Evolutionary conservation across 164 flowering plant species (phyloP).

Genomic region (Taxillus chinensis): DNA sequence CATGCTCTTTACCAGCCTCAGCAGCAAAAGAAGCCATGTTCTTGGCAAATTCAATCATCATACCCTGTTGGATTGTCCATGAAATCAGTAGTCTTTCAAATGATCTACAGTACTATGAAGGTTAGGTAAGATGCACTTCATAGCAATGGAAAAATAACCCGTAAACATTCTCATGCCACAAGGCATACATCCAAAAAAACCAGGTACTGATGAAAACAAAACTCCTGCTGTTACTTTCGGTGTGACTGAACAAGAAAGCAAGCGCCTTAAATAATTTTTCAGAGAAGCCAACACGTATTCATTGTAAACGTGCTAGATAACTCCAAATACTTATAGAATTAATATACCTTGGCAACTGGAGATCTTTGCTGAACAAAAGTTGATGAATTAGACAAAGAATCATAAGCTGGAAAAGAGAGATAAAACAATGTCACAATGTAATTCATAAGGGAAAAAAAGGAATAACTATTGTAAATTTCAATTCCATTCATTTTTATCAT

Average conservation of each 20-base stretch:
- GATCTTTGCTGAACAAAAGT: constrained; percentile 79
- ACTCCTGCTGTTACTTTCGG: too few relatives aligned
- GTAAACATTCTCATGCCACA: background rate
- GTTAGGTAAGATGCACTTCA: background rate
- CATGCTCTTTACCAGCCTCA: constrained; percentile 67
- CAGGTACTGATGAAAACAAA: background rate
- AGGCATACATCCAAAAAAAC: background rate
- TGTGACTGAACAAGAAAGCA: too few relatives aligned
- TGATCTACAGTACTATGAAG: background rate
- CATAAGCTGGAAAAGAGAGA: constrained; percentile 49
- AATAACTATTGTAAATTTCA: too few relatives aligned
- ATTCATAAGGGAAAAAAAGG: background rate
- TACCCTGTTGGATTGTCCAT: constrained; percentile 50
- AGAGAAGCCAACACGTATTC: background rate
- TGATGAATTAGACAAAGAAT: constrained; percentile 34
- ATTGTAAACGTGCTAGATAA: background rate
- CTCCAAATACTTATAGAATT: background rate
- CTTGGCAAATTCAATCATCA: constrained; percentile 71
- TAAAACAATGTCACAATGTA: background rate
- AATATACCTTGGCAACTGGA: constrained; percentile 63
- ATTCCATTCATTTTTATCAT: too few relatives aligned
- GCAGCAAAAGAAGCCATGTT: constrained; percentile 74
- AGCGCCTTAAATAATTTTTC: too few relatives aligned
- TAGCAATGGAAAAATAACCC: background rate
- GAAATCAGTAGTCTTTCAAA: background rate